These are phyloP conservation scores for Flaveria sonorensis DNA, from an alignment of 129 eudicot species.

Conservation along the genomic window DNA sequence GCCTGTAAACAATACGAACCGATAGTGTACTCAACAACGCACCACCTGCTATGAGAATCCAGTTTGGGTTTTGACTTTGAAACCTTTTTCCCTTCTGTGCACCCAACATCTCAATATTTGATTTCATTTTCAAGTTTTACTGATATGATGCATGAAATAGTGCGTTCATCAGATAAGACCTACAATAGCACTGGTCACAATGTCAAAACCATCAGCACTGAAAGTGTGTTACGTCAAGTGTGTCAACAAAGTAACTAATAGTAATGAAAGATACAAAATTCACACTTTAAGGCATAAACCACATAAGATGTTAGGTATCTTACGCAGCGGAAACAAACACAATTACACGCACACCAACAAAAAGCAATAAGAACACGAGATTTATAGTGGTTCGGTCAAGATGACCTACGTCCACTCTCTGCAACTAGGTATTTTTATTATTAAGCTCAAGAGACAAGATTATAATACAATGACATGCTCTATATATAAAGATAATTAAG, in stretches of 20 bases:
- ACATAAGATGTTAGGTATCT: too few relatives aligned
- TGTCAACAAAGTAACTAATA: background rate
- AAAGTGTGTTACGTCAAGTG: conserved; percentile 2
- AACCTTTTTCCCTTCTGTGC: conserved; percentile 45
- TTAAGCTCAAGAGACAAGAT: too few relatives aligned
- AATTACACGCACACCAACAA: too few relatives aligned
- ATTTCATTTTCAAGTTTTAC: conserved; percentile 54
- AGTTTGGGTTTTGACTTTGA: conserved; percentile 84
- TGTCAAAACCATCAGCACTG: conserved; percentile 18
- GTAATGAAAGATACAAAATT: background rate
- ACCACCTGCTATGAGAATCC: conserved; percentile 91
- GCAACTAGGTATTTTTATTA: too few relatives aligned
- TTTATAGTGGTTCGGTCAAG: too few relatives aligned
- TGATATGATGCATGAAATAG: conserved; percentile 20
- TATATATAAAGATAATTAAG: too few relatives aligned
- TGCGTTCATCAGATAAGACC: conserved; percentile 36
- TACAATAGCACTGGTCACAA: conserved; percentile 22
- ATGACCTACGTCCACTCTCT: too few relatives aligned
- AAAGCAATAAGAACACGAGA: too few relatives aligned
- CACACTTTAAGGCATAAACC: background rate
- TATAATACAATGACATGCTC: too few relatives aligned
- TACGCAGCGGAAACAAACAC: too few relatives aligned
- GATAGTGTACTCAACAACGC: conserved; percentile 90
- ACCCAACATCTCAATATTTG: conserved; percentile 52
- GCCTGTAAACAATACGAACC: conserved; percentile 81